Percentiles rank a stretch among this genome's conserved stretches.
These are phyloP conservation scores for Abrus precatorius DNA, from an alignment of 306 rosid genomes.

Conservation along the genomic window DNA sequence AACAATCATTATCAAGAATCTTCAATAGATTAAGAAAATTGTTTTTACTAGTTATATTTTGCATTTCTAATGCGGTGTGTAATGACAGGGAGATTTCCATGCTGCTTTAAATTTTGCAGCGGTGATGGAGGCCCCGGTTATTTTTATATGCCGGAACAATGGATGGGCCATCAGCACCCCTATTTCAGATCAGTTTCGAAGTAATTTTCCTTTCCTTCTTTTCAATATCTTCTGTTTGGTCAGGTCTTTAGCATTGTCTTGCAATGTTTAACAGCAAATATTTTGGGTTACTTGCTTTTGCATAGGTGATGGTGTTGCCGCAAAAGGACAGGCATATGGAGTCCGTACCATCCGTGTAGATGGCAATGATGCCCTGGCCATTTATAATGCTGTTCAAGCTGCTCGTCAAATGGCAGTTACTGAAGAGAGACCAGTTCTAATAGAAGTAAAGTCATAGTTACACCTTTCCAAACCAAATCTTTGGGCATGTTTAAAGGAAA, in stretches of 20 bases:
- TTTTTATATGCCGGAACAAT: slow-evolving; percentile 94
- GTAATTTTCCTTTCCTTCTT: slow-evolving; percentile 53
- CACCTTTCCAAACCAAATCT: slow-evolving; percentile 22
- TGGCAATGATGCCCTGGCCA: slow-evolving; percentile 91
- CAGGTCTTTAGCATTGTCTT: slow-evolving; percentile 26
- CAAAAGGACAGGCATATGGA: slow-evolving; percentile 86
- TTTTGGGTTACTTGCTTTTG: slow-evolving; percentile 39
- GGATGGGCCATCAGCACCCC: slow-evolving; percentile 99
- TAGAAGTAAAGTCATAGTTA: slow-evolving; percentile 67
- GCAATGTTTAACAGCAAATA: slow-evolving; percentile 40
- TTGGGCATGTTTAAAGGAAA: slow-evolving; percentile 12
- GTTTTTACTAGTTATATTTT: slow-evolving; percentile 5
- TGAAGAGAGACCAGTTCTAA: slow-evolving; percentile 80
- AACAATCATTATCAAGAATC: slow-evolving; percentile 34
- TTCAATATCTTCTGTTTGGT: slow-evolving; percentile 28
- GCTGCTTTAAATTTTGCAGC: slow-evolving; percentile 95
- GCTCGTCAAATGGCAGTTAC: slow-evolving; percentile 87
- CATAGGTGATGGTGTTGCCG: slow-evolving; percentile 91
- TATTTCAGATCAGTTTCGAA: slow-evolving; percentile 91
- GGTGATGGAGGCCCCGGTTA: slow-evolving; percentile 87
- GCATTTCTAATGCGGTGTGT: slow-evolving; percentile 25
- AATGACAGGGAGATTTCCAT: slow-evolving; percentile 93
- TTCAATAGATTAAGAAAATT: not conserved
- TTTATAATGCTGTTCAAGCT: slow-evolving; percentile 76
- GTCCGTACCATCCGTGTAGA: slow-evolving; percentile 89